Evolutionary conservation across 306 rosid genomes (phyloP).

Genomic region (Quercus dentata): DNA sequence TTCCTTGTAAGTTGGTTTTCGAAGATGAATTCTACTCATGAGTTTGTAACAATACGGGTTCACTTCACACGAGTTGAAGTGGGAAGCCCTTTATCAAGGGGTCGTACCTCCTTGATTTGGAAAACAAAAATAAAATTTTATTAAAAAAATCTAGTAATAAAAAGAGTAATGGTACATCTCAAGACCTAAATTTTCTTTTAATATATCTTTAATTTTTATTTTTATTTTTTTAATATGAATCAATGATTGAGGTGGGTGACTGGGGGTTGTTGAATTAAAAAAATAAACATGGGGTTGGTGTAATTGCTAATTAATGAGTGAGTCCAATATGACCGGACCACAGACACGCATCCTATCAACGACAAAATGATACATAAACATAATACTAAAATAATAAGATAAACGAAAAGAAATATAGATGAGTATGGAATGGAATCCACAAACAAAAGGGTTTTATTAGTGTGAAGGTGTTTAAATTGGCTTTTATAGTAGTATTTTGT

Average conservation of each 20-base stretch:
- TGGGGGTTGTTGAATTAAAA: neutral
- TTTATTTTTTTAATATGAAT: neutral
- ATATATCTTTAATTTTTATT: neutral
- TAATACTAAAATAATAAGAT: neutral
- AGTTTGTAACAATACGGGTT: no score
- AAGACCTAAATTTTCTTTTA: neutral
- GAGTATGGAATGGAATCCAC: neutral
- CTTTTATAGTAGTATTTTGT: no score
- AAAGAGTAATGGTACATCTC: neutral
- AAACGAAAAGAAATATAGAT: neutral
- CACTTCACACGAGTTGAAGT: no score
- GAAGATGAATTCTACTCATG: no score
- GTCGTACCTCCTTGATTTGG: no score
- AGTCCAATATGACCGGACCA: neutral
- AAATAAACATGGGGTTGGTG: no score
- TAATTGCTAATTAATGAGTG: neutral
- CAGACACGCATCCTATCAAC: neutral
- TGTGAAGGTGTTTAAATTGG: neutral
- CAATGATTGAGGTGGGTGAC: neutral
- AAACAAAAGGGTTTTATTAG: neutral
- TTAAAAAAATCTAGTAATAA: neutral
- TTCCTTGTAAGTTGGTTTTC: fast-evolving
- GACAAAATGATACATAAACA: neutral
- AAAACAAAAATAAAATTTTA: neutral
- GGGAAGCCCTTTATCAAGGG: no score